phyloP scores from a whole-genome alignment of 1,139 yeast genomes.

The Yamadazyma pseudoaaseri region DNA sequence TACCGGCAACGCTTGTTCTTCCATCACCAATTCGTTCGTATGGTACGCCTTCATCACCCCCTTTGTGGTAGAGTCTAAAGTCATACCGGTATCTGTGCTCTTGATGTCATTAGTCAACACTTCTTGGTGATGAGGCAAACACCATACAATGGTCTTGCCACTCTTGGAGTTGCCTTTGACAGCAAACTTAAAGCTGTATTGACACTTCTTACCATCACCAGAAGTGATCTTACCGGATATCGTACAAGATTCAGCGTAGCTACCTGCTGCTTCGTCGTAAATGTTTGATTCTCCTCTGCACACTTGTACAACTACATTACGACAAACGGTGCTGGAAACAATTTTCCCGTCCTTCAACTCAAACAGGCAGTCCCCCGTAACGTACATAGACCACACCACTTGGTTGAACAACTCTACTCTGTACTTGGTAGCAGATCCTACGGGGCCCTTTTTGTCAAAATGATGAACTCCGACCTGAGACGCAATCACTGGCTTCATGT shows the following conservation, averaged over 20 bases:
- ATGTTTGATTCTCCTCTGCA: conserved; percentile 40
- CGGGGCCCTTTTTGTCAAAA: conserved; percentile 23
- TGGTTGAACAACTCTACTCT: conserved; percentile 37
- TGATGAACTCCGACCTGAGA: conserved; percentile 66
- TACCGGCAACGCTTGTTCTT: conserved; percentile 44
- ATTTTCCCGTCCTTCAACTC: conserved; percentile 51
- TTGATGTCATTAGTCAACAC: conserved; percentile 28
- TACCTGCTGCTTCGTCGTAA: conserved; percentile 56
- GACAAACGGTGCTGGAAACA: conserved; percentile 39
- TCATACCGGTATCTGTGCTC: conserved; percentile 31
- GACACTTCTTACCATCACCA: conserved; percentile 22
- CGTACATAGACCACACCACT: conserved; percentile 42
- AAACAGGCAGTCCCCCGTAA: conserved; percentile 37
- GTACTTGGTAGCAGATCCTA: conserved; percentile 24
- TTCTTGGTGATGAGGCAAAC: conserved; percentile 68
- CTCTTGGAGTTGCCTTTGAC: conserved; percentile 28
- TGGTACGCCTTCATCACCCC: conserved; percentile 64
- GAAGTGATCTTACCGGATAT: conserved; percentile 24
- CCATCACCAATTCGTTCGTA: conserved; percentile 51
- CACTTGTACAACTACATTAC: conserved; percentile 40
- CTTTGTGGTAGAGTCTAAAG: conserved; percentile 64
- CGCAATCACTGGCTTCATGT: conserved; percentile 52
- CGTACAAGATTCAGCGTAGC: conserved; percentile 24
- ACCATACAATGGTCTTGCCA: conserved; percentile 43
- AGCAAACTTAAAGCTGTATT: conserved; percentile 29